These are phyloP conservation scores for Microsporum canis DNA, from an alignment of 2,329 filamentous ascomycete species.

Conservation along the genomic window DNA sequence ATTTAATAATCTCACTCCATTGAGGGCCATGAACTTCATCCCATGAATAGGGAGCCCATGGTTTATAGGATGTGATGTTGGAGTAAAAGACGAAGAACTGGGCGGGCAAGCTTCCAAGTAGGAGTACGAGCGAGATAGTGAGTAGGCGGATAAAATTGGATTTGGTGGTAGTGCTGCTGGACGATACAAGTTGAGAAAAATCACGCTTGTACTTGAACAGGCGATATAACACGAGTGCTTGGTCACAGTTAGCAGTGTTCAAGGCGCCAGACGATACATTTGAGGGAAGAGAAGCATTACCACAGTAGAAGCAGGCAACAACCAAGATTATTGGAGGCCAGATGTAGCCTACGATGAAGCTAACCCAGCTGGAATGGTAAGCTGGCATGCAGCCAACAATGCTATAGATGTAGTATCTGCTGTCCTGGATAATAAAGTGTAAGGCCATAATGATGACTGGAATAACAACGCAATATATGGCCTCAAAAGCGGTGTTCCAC, in stretches of 20 bases:
- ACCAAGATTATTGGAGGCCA: constrained; percentile 47
- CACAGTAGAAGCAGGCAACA: constrained; percentile 45
- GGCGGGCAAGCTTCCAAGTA: constrained; percentile 44
- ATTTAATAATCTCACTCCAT: constrained; percentile 41
- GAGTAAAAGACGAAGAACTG: constrained; percentile 41
- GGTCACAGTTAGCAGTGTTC: not conserved
- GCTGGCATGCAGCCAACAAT: constrained; percentile 49
- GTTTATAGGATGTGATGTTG: constrained; percentile 28
- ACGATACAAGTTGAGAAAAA: constrained; percentile 46
- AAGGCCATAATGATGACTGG: constrained; percentile 45
- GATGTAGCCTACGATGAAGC: constrained; percentile 42
- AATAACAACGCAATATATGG: constrained; percentile 44
- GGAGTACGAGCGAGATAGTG: constrained; percentile 42
- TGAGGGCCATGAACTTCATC: constrained; percentile 38
- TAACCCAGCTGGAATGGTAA: constrained; percentile 48
- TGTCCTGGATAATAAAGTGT: constrained; percentile 50
- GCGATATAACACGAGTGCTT: constrained; percentile 50
- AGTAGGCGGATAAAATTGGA: constrained; percentile 50
- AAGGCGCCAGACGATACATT: constrained; percentile 9
- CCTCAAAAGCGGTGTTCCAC: constrained; percentile 40
- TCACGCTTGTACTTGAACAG: constrained; percentile 49
- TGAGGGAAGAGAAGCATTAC: constrained; percentile 33
- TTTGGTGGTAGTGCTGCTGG: constrained; percentile 42
- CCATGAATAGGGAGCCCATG: constrained; percentile 43
- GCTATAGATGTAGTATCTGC: constrained; percentile 47